phyloP scores from a whole-genome alignment of 768 basidiomycete genomes.

The Tephrocybe sp. region DNA sequence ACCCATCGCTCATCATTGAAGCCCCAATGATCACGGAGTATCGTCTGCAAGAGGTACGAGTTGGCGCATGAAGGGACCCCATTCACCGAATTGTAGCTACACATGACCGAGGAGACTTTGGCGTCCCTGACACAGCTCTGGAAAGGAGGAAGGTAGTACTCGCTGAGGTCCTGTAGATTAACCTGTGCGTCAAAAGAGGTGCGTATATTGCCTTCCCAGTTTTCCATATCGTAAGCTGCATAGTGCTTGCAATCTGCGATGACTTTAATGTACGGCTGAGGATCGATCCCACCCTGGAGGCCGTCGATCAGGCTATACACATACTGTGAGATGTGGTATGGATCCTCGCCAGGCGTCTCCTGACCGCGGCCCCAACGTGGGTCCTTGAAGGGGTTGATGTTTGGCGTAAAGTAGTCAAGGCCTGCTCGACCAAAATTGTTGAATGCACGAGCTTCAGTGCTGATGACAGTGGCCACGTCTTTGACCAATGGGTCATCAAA shows the following conservation, averaged over 20 bases:
- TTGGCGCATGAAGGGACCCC: slow-evolving; percentile 58
- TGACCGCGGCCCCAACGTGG: slow-evolving; percentile 65
- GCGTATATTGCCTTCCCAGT: slow-evolving; percentile 52
- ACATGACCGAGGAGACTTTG: slow-evolving; percentile 61
- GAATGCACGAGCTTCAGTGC: slow-evolving; percentile 59
- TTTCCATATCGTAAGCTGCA: slow-evolving; percentile 57
- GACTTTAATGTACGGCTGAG: slow-evolving; percentile 48
- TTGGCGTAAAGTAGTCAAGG: slow-evolving; percentile 58
- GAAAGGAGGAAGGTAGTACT: slow-evolving; percentile 57
- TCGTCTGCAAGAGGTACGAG: slow-evolving; percentile 49
- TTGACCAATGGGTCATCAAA: slow-evolving; percentile 57
- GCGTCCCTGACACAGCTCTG: slow-evolving; percentile 62
- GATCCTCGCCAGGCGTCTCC: slow-evolving; percentile 64
- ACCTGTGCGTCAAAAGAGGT: slow-evolving; percentile 55
- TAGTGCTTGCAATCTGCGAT: slow-evolving; percentile 63
- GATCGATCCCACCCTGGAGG: slow-evolving; percentile 58
- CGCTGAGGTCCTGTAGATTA: slow-evolving; percentile 52
- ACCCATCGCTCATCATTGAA: slow-evolving; percentile 55
- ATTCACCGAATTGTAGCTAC: slow-evolving; percentile 63
- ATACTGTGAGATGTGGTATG: slow-evolving; percentile 52
- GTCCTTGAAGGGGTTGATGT: slow-evolving; percentile 59
- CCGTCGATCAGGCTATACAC: slow-evolving; percentile 54
- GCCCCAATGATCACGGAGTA: slow-evolving; percentile 52
- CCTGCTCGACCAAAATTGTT: slow-evolving; percentile 54
- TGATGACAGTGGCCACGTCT: slow-evolving; percentile 47